Evolutionary conservation across 2,329 filamentous ascomycete genomes (phyloP), one percentile per base, ranked within the genome.

Genomic region (Fusarium verticillioides): DNA sequence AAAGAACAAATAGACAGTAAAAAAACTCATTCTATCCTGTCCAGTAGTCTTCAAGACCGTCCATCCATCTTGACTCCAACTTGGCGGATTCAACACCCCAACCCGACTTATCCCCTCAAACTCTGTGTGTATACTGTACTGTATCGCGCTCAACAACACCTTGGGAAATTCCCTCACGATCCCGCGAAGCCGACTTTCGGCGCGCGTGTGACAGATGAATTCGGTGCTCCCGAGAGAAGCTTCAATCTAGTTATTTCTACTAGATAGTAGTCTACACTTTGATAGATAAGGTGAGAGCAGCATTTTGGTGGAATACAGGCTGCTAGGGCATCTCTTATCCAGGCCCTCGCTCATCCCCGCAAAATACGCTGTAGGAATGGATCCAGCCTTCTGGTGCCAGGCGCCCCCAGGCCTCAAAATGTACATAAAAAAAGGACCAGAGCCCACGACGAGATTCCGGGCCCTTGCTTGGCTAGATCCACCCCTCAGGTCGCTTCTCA

Each of bases 51-150:
- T 13, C 46, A 26, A 73, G 47, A 50, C 71, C 71, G 70, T 62
- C 71, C 71, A 73, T 73, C 71, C 71, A 74, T 73, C 71, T 73
- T 60, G 71, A 73, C 69, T 72, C 70, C 60, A 66, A 73, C 56
- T 47, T 44, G 39, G 40, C 69, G 70, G 65, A 47, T 70, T 73
- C 69, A 70, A 70, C 70, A 69, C 70, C 70, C 70, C 70, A 73
- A 62, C 70, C 54, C 59, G 53, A 67, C 63, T 40, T 34, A 34
- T 26, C 19, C 59, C 34, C n/a, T 63, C 49, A 47, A 60, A 37
- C 21, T 36, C 50, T 72, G 67, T 39, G 18, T 40, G 40, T 32
- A 59, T 53, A 49, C 23, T 18, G 43, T 52, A 49, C 47, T 36
- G 59, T 59, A 66, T 66, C 56, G 65, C 59, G 56, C 69, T 70